Conservation (phyloP, 352 stramenopile species). For the Pythium phragmiticola region DNA sequence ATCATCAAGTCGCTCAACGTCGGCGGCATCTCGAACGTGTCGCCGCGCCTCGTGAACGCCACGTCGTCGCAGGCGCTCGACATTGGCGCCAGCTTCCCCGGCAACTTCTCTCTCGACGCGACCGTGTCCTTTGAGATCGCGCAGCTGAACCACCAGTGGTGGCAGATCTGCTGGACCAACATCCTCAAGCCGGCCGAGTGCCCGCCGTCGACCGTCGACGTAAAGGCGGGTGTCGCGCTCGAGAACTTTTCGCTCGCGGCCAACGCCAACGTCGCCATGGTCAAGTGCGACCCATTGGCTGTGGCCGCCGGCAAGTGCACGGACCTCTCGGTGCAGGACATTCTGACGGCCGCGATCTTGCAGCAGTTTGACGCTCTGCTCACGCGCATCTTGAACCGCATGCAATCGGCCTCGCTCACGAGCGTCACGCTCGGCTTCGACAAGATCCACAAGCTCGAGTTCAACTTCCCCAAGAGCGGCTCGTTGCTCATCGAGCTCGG, state of each 20-base stretch:
- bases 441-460: constrained; percentile 50
- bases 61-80: constrained; percentile 37
- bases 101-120: constrained; percentile 34
- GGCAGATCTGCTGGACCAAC: constrained; percentile 60
- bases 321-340: constrained; percentile 44
- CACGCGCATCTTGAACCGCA: constrained; percentile 34
- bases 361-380: constrained; percentile 31
- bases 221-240: constrained; percentile 41
- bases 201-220: constrained; percentile 32
- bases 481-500: constrained; percentile 44
- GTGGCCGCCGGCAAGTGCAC: constrained; percentile 43
- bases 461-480: constrained; percentile 42
- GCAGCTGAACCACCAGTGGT: constrained; percentile 63
- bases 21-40: constrained; percentile 40
- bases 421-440: constrained; percentile 39
- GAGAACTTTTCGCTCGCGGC: constrained; percentile 33
- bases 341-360: constrained; percentile 37
- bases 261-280: constrained; percentile 39
- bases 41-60: constrained; percentile 51
- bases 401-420: constrained; percentile 36
- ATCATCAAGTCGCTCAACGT: constrained; percentile 49
- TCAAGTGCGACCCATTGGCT: constrained; percentile 30
- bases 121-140: constrained; percentile 46
- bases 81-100: constrained; percentile 46
- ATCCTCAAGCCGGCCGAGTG: constrained; percentile 49